These are phyloP conservation scores for Lindgomyces ingoldianus DNA, from an alignment of 495 filamentous ascomycete species.

Conservation along the genomic window DNA sequence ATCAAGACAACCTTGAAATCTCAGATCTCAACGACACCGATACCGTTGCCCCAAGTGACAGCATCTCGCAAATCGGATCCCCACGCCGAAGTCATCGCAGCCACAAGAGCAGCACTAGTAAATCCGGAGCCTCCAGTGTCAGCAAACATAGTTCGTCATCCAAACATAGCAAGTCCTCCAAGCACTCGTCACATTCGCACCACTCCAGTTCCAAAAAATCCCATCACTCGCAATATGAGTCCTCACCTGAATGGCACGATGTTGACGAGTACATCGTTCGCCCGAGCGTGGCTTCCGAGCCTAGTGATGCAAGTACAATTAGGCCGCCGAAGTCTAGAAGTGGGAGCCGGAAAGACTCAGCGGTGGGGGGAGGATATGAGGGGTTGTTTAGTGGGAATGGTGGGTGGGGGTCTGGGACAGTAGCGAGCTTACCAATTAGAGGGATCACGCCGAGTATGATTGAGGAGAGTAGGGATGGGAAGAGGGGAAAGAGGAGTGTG, in stretches of 20 bases:
- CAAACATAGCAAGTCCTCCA: slow-evolving; percentile 17
- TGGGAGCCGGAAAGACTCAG: slow-evolving; percentile 27
- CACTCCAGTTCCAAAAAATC: slow-evolving; percentile 7
- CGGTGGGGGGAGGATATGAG: slow-evolving; percentile 12
- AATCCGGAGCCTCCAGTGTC: slow-evolving; percentile 5
- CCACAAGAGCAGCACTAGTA: slow-evolving; percentile 13
- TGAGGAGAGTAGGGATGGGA: slow-evolving; percentile 19
- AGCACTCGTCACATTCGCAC: slow-evolving; percentile 28
- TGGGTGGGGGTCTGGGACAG: slow-evolving; percentile 19
- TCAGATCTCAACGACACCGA: slow-evolving; percentile 38
- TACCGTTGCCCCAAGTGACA: slow-evolving; percentile 45
- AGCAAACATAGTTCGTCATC: slow-evolving; percentile 21
- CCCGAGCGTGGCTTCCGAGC: slow-evolving; percentile 30
- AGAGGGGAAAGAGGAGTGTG: slow-evolving; percentile 35
- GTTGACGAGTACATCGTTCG: background rate
- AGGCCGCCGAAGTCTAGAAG: slow-evolving; percentile 23
- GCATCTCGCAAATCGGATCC: slow-evolving; percentile 42
- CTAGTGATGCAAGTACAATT: slow-evolving; percentile 38
- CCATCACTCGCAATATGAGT: slow-evolving; percentile 8
- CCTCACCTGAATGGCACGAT: slow-evolving; percentile 3
- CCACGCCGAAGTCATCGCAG: slow-evolving; percentile 29
- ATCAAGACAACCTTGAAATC: slow-evolving; percentile 19
- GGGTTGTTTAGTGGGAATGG: slow-evolving; percentile 9
- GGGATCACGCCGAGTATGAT: slow-evolving; percentile 38
- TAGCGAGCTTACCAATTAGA: slow-evolving; percentile 35